Percentiles rank a stretch among this genome's conserved stretches.
These are phyloP conservation scores for Penicillium sp. DNA, from an alignment of 2,329 filamentous ascomycete species.

Conservation along the genomic window DNA sequence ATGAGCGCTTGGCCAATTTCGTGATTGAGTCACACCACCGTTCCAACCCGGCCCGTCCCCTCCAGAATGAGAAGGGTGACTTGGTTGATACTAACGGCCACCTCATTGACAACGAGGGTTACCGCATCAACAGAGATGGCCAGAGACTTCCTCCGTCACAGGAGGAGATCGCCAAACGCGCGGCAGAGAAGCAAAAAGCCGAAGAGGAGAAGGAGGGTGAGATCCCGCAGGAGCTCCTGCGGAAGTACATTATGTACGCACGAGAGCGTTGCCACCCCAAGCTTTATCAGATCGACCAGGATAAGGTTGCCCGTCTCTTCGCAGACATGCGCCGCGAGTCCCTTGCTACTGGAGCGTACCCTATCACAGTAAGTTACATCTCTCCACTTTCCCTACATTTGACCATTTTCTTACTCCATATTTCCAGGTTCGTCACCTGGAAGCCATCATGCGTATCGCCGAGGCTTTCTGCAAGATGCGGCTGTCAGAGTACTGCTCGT, in stretches of 20 bases:
- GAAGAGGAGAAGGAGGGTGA: conserved; percentile 55
- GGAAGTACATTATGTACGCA: conserved; percentile 95
- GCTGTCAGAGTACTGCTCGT: conserved; percentile 85
- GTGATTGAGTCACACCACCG: conserved; percentile 90
- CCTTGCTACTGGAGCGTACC: conserved; percentile 87
- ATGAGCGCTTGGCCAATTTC: conserved; percentile 86
- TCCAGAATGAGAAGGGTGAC: conserved; percentile 38
- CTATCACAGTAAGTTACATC: conserved; percentile 70
- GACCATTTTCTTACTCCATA: conserved; percentile 3
- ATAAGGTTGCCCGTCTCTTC: conserved; percentile 89
- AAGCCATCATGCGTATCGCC: conserved; percentile 91
- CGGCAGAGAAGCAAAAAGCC: conserved; percentile 35
- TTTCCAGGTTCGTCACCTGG: conserved; percentile 78
- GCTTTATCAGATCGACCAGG: conserved; percentile 93
- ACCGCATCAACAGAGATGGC: conserved; percentile 41
- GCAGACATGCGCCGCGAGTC: conserved; percentile 93
- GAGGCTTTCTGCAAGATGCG: conserved; percentile 97
- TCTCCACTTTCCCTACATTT: not conserved
- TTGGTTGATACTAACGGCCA: conserved; percentile 39
- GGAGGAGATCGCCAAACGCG: conserved; percentile 37
- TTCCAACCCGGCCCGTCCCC: conserved; percentile 62
- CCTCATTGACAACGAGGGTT: conserved; percentile 55
- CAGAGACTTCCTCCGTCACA: conserved; percentile 34
- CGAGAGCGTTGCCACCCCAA: conserved; percentile 82
- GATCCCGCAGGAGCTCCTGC: conserved; percentile 78